Base-by-base conservation (phyloP, 495 filamentous ascomycete species). In the Penicillium soppii region DNA sequence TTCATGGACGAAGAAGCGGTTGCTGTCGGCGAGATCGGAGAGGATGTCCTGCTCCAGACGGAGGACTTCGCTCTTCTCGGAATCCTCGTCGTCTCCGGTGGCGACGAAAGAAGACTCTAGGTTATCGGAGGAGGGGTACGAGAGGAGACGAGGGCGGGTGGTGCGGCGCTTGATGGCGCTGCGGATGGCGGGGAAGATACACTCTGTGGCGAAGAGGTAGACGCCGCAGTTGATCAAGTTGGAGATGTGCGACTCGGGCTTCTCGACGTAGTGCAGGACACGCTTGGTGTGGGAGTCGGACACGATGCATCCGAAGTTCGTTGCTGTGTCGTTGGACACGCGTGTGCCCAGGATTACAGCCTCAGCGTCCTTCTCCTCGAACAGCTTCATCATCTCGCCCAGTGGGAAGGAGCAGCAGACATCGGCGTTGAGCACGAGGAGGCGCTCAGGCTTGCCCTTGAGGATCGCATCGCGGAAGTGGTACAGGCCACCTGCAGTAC, bases 141-240 rank as follows among this genome's bases (percentile, higher is more conserved):
- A 95, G 44, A 95, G 76, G 22, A 99, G 78, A 41, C 92, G 89
- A 21, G 92, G 91, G 35, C 95, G 86, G 63, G 95, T 90, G 42
- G 89, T 85, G 70, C 95, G 91, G 61, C 91, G 90, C 77, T 96
- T 96, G 77, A 99, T 97, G 56, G 92, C 92, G 53, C 79, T 90
- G 62, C 87, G 90, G 68, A 99, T 96, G 50, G 90, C 87, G 36
- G 94, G 91, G 83, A 99, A 97, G 69, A 99, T 94, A 68, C 85
- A 88, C 55, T 97, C 91, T 60, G 92, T 91, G 20, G 87, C 78
- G 73, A 99, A 99, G 42, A 99, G 87, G 72, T 99, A 99, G 53
- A 99, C 95, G 48, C 94, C 94, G 70, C 94, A 97, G 79, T 99
- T 99, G 81, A 99, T 99, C 42, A 99, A 79, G 70, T 97, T 97